These are phyloP conservation scores for Phalaenopsis aphrodite DNA, from an alignment of 106 monocot genomes.

Conservation along the genomic window DNA sequence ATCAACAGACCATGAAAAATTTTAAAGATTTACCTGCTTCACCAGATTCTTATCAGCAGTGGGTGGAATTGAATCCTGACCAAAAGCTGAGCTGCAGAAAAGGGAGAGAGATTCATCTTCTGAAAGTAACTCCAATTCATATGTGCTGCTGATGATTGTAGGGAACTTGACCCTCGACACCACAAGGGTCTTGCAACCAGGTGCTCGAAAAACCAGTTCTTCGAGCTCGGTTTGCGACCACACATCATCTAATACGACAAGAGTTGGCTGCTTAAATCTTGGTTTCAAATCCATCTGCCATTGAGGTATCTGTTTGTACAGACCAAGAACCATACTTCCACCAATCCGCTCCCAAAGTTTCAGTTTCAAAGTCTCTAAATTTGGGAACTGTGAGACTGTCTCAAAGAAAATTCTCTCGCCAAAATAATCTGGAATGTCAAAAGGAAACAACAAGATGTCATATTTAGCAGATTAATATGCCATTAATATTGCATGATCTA, in stretches of 20 bases:
- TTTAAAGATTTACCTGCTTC: conserved; percentile 28
- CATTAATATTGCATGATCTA: no score
- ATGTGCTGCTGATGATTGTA: conserved; percentile 13
- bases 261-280: conserved; percentile 18
- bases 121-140: conserved; percentile 39
- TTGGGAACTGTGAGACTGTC: conserved; percentile 50
- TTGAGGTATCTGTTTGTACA: conserved; percentile 35
- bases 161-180: conserved; percentile 51
- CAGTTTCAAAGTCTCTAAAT: conserved; percentile 36
- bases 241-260: conserved; percentile 47
- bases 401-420: conserved; percentile 38
- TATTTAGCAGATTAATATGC: no score
- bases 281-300: conserved; percentile 29
- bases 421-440: conserved; percentile 32
- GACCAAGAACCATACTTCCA: conserved; percentile 20
- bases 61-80: conserved; percentile 28
- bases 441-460: neutral
- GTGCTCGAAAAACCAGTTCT: conserved; percentile 34
- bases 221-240: conserved; percentile 40
- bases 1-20: no score
- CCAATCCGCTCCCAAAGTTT: conserved; percentile 42
- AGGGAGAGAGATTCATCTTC: conserved; percentile 44
- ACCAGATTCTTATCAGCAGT: conserved; percentile 49
- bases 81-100: conserved; percentile 42
- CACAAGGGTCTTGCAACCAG: conserved; percentile 39